Conservation (phyloP, 768 basidiomycete species). For the Kwoniella botswanensis region DNA sequence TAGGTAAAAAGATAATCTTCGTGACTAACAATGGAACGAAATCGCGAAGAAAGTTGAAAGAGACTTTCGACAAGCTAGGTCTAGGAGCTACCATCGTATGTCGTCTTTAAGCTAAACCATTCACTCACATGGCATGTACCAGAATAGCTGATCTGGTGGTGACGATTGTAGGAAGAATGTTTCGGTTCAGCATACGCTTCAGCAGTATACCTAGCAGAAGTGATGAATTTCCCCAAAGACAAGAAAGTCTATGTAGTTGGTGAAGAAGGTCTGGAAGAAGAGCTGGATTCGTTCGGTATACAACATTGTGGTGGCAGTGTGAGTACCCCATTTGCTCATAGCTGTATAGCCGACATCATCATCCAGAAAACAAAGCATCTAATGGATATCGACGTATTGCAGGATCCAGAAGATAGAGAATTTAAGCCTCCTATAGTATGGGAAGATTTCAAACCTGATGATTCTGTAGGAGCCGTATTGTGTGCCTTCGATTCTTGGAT, state of each 20-base stretch:
- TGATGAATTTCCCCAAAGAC: constrained; percentile 83
- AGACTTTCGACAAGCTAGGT: constrained; percentile 87
- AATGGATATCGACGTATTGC: constrained; percentile 5
- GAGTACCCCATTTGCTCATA: constrained; percentile 46
- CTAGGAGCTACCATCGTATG: constrained; percentile 82
- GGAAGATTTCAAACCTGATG: constrained; percentile 67
- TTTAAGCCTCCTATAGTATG: constrained; percentile 65
- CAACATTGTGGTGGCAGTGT: constrained; percentile 82
- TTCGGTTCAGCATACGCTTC: constrained; percentile 92
- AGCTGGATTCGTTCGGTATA: constrained; percentile 85
- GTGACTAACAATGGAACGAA: constrained; percentile 98
- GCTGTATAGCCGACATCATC: not conserved
- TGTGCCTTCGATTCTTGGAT: constrained; percentile 85
- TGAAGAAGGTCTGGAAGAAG: constrained; percentile 87
- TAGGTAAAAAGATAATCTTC: constrained; percentile 84
- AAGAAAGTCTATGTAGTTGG: constrained; percentile 97
- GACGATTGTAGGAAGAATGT: constrained; percentile 77
- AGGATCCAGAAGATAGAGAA: constrained; percentile 86
- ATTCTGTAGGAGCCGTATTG: constrained; percentile 85
- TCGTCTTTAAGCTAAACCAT: constrained; percentile 15
- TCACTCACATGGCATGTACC: not conserved
- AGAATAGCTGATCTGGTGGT: not conserved
- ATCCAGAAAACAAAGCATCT: not conserved
- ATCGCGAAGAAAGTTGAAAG: constrained; percentile 83
- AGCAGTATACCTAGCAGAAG: constrained; percentile 82